Percentiles rank a stretch among this genome's conserved stretches.
Conservation (phyloP, 306 rosid genomes). For the Pyrus pyrifolia region DNA sequence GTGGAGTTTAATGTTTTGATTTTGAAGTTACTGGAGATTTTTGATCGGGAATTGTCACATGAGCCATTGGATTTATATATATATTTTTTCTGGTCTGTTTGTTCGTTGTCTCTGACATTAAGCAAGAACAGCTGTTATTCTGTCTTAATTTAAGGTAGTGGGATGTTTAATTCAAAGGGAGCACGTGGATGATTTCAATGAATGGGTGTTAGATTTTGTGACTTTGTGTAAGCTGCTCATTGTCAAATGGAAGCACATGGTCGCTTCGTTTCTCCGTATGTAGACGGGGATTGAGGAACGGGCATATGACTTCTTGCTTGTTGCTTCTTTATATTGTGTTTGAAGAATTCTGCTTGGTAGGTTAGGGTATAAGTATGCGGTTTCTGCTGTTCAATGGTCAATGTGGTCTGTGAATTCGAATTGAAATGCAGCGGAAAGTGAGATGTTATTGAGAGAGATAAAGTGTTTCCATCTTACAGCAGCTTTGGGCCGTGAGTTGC, state of each 20-base stretch:
- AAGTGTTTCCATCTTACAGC: not conserved
- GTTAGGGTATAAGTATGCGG: slow-evolving; percentile 7
- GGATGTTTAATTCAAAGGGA: slow-evolving; percentile 7
- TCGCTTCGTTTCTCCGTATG: slow-evolving; percentile 15
- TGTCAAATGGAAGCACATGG: slow-evolving; percentile 35
- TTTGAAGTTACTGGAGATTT: not conserved
- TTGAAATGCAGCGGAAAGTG: not conserved
- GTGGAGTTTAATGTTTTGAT: not conserved
- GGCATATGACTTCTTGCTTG: slow-evolving; percentile 34
- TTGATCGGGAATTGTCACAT: not conserved
- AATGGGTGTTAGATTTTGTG: not conserved
- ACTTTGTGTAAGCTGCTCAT: not conserved
- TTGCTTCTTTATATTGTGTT: slow-evolving; percentile 13
- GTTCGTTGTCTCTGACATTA: slow-evolving; percentile 13
- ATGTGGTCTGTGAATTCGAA: not conserved
- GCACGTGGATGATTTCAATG: slow-evolving; percentile 6
- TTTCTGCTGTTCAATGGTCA: slow-evolving; percentile 8
- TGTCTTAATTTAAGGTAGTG: not conserved
- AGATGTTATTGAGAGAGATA: not conserved
- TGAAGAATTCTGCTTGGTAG: slow-evolving; percentile 16
- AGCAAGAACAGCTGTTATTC: slow-evolving; percentile 18
- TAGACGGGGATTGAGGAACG: slow-evolving; percentile 25
- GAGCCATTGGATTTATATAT: slow-evolving; percentile 8
- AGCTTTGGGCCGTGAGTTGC: slow-evolving; percentile 2
- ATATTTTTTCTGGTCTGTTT: not conserved